Percentiles rank a stretch among this genome's conserved stretches.
Conservation (phyloP, 257 asterid species). For the Cynanchum wilfordii region DNA sequence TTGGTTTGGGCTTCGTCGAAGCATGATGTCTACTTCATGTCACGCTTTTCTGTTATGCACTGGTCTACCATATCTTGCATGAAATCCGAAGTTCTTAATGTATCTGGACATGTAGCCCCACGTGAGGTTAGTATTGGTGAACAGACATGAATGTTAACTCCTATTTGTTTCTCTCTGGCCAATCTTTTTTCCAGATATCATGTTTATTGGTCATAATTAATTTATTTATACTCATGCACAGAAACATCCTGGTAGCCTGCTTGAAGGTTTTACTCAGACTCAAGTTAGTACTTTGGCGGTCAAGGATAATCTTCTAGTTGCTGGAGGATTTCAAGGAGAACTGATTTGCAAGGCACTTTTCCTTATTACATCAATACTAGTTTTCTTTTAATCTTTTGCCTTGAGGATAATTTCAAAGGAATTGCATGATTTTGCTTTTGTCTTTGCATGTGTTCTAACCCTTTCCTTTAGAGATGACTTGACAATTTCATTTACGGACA, state of each 20-base stretch:
- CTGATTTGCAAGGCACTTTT: conserved; percentile 57
- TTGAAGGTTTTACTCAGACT: conserved; percentile 92
- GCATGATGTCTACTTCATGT: conserved; percentile 86
- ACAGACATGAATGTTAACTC: not conserved
- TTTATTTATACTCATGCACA: conserved; percentile 17
- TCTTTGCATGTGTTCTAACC: not conserved
- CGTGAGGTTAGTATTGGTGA: conserved; percentile 50
- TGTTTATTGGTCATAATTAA: not conserved
- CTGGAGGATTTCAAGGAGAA: conserved; percentile 98
- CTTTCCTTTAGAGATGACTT: not conserved
- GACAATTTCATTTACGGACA: not conserved
- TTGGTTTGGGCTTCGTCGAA: conserved; percentile 91
- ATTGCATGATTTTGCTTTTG: not conserved
- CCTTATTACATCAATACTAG: not conserved
- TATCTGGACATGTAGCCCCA: conserved; percentile 82
- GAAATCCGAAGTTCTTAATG: conserved; percentile 73
- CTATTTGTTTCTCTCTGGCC: not conserved
- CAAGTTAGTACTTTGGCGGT: conserved; percentile 94
- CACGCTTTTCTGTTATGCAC: conserved; percentile 75
- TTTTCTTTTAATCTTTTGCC: not conserved
- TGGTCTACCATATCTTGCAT: conserved; percentile 71
- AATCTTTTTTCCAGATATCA: not conserved
- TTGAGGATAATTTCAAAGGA: not conserved
- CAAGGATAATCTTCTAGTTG: conserved; percentile 79
- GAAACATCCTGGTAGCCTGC: conserved; percentile 92